A percentile compares a stretch with the other conserved stretches of the same genome.
Conservation (phyloP, 2,329 filamentous ascomycete genomes). For the Penicillium sp. region DNA sequence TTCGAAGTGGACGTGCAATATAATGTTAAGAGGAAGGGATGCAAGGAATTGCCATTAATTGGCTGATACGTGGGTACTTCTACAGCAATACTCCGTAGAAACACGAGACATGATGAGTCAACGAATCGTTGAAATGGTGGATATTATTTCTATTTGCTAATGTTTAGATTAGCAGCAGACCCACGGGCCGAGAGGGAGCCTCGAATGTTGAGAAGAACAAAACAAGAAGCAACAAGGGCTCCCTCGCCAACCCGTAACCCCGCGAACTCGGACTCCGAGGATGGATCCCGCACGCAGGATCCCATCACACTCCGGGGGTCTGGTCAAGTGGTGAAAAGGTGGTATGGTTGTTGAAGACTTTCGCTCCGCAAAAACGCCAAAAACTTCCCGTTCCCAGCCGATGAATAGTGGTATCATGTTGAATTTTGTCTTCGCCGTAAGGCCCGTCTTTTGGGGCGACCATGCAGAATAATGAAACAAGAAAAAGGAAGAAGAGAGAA, state of each 20-base stretch:
- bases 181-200: conserved; percentile 18
- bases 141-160: conserved; percentile 37
- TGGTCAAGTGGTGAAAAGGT: conserved; percentile 23
- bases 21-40: too few species aligned
- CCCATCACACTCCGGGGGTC: conserved; percentile 13
- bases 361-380: conserved; percentile 45
- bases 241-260: conserved; percentile 3
- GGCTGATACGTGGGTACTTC: not conserved
- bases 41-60: not conserved
- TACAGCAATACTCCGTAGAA: not conserved
- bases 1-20: not conserved
- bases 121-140: conserved; percentile 14
- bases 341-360: conserved; percentile 44
- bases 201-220: conserved; percentile 3
- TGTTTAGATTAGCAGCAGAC: conserved; percentile 40
- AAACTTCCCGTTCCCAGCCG: conserved; percentile 43
- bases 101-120: not conserved
- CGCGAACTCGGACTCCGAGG: not conserved
- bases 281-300: conserved; percentile 4
- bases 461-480: conserved; percentile 44
- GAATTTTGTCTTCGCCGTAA: conserved; percentile 48
- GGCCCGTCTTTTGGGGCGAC: conserved; percentile 37
- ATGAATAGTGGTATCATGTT: conserved; percentile 53
- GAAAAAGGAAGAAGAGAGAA: conserved; percentile 17
- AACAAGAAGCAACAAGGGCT: conserved; percentile 10